Base-by-base conservation (phyloP, 2,329 filamentous ascomycete species). In the Cercospora sp. region DNA sequence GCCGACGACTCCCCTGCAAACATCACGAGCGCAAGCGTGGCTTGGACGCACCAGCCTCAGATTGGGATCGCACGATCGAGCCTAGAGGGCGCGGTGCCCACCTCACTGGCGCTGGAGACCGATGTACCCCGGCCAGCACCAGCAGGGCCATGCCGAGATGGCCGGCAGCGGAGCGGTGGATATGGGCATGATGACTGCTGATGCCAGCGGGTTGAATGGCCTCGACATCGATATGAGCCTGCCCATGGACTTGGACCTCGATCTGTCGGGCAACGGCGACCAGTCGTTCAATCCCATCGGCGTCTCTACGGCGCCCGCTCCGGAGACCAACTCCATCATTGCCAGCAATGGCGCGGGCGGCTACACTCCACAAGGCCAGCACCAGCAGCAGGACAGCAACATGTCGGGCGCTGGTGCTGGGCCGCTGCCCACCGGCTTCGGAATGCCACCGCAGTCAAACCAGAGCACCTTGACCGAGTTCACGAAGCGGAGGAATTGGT, bases 401-500 rank as follows among this genome's bases (percentile, higher is more conserved):
- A 51, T 48, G 16, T 79, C 79, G 12, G 84, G 81, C 53, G 82
- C 82, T 3, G 85, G 85, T 64, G 85, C 84, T 57, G 85, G 85
- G 26, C 85, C 85, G n/a, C 77, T 87, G 70, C 85, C 85, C 16
- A 84, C 84, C 2, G 84, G 84, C 65, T 86, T 86, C 73, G 84
- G 83, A 28, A 73, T 80, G 72, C 80, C 80, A 16, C 79, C 80
- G 36, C 82, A 75, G 69, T 74, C 78, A 62, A 81, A 79, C 63
- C 80, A 78, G 48, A 89, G 85, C 79, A 89, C 86, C 7, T 78
- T 89, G 73, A 89, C 87, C 71, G 86, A 90, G 76, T 89, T 89
- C 74, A 90, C 86, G 16, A 89, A 89, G 78, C 82, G 88, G 67
- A 81, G 86, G 69, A 89, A 95, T 77, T 97, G 94, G 94, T 91